Base-by-base conservation (phyloP, 1,284 basidiomycete species). In the Polyporus tsugae region DNA sequence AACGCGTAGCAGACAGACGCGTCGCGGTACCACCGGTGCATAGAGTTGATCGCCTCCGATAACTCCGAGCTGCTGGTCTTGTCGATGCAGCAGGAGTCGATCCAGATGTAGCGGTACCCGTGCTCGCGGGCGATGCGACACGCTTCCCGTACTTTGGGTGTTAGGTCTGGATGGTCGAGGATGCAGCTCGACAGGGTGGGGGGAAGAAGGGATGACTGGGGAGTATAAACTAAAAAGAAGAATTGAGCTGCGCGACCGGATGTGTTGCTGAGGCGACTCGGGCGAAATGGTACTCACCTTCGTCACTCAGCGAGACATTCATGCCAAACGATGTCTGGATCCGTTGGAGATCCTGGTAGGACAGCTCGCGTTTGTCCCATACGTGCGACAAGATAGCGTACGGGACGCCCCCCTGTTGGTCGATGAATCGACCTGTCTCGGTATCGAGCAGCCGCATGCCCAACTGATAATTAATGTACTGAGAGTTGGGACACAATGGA, bases 371-470 rank as follows among this genome's bases (percentile, higher is more conserved):
- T 55, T 35, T 55, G 25, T 55, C 52, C 52, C 52, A 55, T 33
- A 55, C 52, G 29, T 55, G 52, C 29, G 52, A 55, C 29, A 55
- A 17, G 52, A 55, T 55, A 15, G 52, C 52, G 52, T 55, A 55
- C 17, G 52, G 52, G 29, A 55, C 15, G 6, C 29, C 17, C 9
- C 52, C 52, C 29, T 29, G 52, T 5, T 55, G 13, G 33, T 55
- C 33, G 29, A 55, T 35, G 7, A 55, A 55, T 1, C 17, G 52
- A 33, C 52, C 52, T 9, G 52, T 55, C 22, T 55, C 52, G 29
- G 52, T 55, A 22, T 55, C 52, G 52, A 55, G 52, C 13, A 55
- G 33, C 11, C 52, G 52, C 52, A 55, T 55, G 22, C 17, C 11
- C 11, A 52, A 7, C 29, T 29, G 29, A 29, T 29, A 29, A 29